phyloP scores from a whole-genome alignment of 2,329 filamentous ascomycete species.

The Aspergillus unguis region DNA sequence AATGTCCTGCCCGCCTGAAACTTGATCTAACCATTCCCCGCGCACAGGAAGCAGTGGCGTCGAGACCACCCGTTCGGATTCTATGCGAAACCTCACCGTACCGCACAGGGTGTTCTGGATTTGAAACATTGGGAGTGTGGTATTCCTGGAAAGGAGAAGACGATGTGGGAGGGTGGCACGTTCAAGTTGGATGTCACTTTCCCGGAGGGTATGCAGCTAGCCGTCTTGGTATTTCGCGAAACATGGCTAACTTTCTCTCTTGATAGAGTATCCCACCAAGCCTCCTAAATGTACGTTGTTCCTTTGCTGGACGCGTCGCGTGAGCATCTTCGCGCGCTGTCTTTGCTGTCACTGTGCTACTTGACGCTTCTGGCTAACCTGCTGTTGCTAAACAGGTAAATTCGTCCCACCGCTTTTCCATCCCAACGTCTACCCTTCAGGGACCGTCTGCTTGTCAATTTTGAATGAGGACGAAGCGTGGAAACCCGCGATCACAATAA shows the following conservation, averaged over 20 bases:
- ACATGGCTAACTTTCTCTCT: conserved; percentile 14
- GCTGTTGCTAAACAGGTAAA: conserved; percentile 63
- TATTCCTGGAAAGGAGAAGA: conserved; percentile 93
- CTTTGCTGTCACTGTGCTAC: not conserved
- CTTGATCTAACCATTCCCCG: conserved; percentile 14
- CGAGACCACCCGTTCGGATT: conserved; percentile 97
- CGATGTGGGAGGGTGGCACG: conserved; percentile 94
- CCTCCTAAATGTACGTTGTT: conserved; percentile 84
- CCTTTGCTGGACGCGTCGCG: too few species aligned
- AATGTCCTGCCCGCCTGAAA: not conserved
- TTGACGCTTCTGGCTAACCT: not conserved
- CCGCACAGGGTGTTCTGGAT: conserved; percentile 75
- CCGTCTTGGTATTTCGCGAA: not conserved
- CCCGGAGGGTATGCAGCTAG: conserved; percentile 71
- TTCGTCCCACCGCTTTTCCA: conserved; percentile 95
- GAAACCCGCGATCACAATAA: conserved; percentile 98
- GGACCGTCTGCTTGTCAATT: conserved; percentile 94
- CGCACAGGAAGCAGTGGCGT: conserved; percentile 87
- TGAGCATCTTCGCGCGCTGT: not conserved
- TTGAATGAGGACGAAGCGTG: conserved; percentile 97
- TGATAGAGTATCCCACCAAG: conserved; percentile 91
- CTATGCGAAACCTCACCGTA: conserved; percentile 83
- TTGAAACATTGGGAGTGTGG: conserved; percentile 96
- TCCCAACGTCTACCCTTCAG: conserved; percentile 96
- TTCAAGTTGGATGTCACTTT: conserved; percentile 94